Evolutionary conservation across 495 filamentous ascomycete species (phyloP).

Genomic region (Parathielavia hyrcaniae): DNA sequence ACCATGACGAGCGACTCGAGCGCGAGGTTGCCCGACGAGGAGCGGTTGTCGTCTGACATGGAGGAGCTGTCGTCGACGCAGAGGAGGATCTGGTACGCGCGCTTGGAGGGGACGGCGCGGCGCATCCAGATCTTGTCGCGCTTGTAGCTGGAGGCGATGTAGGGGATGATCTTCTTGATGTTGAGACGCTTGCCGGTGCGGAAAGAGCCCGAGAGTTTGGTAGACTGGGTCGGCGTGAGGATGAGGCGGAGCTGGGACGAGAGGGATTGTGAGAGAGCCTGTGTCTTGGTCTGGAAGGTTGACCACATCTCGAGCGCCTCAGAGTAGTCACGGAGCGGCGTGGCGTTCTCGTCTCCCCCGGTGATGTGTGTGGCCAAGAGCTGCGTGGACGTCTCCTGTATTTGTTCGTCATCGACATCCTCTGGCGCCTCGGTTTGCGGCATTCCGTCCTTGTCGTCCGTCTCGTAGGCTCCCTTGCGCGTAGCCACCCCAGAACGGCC

Average conservation of each 20-base stretch:
- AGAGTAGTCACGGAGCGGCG: constrained; percentile 36
- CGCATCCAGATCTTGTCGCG: constrained; percentile 99
- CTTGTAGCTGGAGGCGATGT: constrained; percentile 95
- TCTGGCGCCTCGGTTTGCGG: constrained; percentile 32
- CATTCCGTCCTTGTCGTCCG: constrained; percentile 34
- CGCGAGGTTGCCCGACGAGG: constrained; percentile 60
- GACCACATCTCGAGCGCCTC: constrained; percentile 80
- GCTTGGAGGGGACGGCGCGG: constrained; percentile 79
- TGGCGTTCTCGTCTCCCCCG: constrained; percentile 36
- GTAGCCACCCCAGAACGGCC: constrained; percentile 44
- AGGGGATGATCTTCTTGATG: constrained; percentile 98
- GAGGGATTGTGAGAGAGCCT: constrained; percentile 74
- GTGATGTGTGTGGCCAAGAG: constrained; percentile 67
- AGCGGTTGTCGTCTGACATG: constrained; percentile 63
- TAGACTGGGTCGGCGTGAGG: constrained; percentile 86
- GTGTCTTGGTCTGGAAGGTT: constrained; percentile 74
- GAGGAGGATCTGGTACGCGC: constrained; percentile 92
- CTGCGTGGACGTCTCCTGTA: constrained; percentile 66
- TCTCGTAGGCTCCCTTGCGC: constrained; percentile 41
- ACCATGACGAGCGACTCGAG: constrained; percentile 91
- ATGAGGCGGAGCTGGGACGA: constrained; percentile 94
- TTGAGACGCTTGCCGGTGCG: constrained; percentile 97
- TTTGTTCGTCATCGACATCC: constrained; percentile 47
- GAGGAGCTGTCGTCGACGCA: constrained; percentile 92
- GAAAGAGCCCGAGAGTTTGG: constrained; percentile 94